Conservation (phyloP, 169 alveolate species). For the Amoebophrya sp. region DNA sequence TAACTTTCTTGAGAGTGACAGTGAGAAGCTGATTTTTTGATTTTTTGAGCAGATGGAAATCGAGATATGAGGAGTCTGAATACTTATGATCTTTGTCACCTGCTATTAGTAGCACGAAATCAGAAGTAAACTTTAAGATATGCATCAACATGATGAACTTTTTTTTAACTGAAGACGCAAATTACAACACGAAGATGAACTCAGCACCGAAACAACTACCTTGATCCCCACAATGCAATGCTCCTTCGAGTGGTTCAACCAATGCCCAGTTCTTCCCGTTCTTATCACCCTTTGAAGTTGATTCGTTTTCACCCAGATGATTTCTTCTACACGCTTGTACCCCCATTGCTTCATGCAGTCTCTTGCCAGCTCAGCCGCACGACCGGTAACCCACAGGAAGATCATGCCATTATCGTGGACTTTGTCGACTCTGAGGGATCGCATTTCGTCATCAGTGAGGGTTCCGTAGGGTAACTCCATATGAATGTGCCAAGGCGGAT, state of each 20-base stretch:
- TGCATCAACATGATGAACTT: too few relatives aligned
- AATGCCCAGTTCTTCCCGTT: conserved; percentile 94
- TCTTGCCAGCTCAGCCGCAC: conserved; percentile 83
- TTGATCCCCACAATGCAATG: conserved; percentile 53
- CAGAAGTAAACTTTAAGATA: too few relatives aligned
- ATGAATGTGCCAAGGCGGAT: conserved; percentile 96
- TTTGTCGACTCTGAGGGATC: conserved; percentile 64
- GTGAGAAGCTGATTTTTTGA: too few relatives aligned
- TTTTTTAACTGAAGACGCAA: too few relatives aligned
- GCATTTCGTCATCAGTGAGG: conserved; percentile 85
- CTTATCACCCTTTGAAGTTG: conserved; percentile 85
- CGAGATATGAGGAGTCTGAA: too few relatives aligned
- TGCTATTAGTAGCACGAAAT: too few relatives aligned
- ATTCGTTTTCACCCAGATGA: conserved; percentile 91
- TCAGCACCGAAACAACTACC: too few relatives aligned
- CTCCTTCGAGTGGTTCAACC: conserved; percentile 88
- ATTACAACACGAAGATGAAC: too few relatives aligned
- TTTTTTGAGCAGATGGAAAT: too few relatives aligned
- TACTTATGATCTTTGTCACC: too few relatives aligned
- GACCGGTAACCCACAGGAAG: conserved; percentile 92
- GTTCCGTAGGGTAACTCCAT: conserved; percentile 91
- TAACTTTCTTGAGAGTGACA: too few relatives aligned
- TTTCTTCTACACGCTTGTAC: conserved; percentile 86
- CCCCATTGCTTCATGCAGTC: conserved; percentile 85
- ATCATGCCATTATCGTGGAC: conserved; percentile 84